Evolutionary conservation across 106 monocot species (phyloP).

Genomic region (Dioscorea dumetorum): DNA sequence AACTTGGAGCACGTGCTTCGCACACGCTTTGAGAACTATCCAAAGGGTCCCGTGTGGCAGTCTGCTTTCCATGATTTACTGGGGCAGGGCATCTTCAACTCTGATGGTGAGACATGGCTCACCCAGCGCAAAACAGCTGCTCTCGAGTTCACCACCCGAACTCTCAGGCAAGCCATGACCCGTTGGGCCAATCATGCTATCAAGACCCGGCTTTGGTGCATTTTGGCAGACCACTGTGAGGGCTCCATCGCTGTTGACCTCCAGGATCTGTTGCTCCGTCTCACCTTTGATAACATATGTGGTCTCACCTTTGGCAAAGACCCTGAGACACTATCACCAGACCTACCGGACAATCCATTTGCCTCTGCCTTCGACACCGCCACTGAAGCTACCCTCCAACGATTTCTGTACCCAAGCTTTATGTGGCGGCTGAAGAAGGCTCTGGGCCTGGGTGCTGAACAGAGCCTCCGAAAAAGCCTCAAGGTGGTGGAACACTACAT

Average conservation of each 20-base stretch:
- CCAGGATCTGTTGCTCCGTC: constrained; percentile 73
- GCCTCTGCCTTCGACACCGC: constrained; percentile 69
- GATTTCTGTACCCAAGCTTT: constrained; percentile 66
- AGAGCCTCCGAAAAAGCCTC: constrained; percentile 39
- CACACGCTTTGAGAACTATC: constrained; percentile 80
- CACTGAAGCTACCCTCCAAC: constrained; percentile 72
- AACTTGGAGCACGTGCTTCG: constrained; percentile 85
- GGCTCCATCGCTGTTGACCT: constrained; percentile 38
- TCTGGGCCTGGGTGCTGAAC: constrained; percentile 53
- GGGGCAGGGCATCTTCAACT: constrained; percentile 89
- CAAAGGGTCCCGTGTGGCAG: constrained; percentile 80
- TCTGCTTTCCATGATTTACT: constrained; percentile 78
- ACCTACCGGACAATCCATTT: constrained; percentile 67
- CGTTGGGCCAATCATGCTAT: constrained; percentile 63
- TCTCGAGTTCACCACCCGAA: constrained; percentile 91
- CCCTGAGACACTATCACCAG: constrained; percentile 73
- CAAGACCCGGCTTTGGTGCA: constrained; percentile 58
- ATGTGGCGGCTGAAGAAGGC: constrained; percentile 79
- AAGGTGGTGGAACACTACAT: constrained; percentile 58
- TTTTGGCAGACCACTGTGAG: constrained; percentile 36
- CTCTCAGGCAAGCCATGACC: constrained; percentile 78
- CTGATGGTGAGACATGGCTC: constrained; percentile 81
- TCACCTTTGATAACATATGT: constrained; percentile 92
- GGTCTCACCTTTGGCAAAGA: constrained; percentile 87
- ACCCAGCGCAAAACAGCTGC: constrained; percentile 86